These are phyloP conservation scores for Pythium monospermum DNA, from an alignment of 352 stramenopile species.

Conservation along the genomic window DNA sequence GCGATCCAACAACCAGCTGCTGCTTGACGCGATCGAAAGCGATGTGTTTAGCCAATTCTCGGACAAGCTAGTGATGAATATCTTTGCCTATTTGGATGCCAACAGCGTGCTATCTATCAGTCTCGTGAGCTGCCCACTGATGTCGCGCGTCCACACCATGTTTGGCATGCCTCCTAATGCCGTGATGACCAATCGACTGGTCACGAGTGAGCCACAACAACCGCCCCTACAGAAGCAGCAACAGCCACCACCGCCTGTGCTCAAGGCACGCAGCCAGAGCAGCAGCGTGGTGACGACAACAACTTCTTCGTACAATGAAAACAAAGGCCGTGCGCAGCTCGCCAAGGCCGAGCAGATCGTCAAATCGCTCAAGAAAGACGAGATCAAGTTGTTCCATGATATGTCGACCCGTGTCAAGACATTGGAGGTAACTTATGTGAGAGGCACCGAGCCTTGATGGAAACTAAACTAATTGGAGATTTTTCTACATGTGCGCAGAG, in stretches of 20 bases:
- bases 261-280: constrained; percentile 15
- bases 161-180: constrained; percentile 49
- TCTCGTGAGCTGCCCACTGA: constrained; percentile 46
- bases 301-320: too few species aligned
- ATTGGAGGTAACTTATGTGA: constrained; percentile 39
- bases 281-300: neutral
- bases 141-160: constrained; percentile 52
- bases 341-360: constrained; percentile 74
- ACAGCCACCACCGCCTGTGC: constrained; percentile 6
- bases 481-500: constrained; percentile 19
- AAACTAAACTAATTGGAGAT: neutral
- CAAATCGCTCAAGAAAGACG: constrained; percentile 73
- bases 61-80: constrained; percentile 53
- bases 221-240: constrained; percentile 1
- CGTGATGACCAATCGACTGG: constrained; percentile 15
- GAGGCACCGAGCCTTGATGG: too few species aligned
- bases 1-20: too few species aligned
- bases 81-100: constrained; percentile 67
- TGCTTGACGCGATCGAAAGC: neutral
- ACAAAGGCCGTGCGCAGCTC: constrained; percentile 32
- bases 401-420: constrained; percentile 74
- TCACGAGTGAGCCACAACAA: constrained; percentile 7
- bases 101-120: constrained; percentile 71
- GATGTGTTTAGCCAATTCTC: constrained; percentile 32
- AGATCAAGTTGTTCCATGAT: constrained; percentile 84